Evolutionary conservation across 768 basidiomycete genomes (phyloP).

Genomic region (Pleurotus pulmonarius): DNA sequence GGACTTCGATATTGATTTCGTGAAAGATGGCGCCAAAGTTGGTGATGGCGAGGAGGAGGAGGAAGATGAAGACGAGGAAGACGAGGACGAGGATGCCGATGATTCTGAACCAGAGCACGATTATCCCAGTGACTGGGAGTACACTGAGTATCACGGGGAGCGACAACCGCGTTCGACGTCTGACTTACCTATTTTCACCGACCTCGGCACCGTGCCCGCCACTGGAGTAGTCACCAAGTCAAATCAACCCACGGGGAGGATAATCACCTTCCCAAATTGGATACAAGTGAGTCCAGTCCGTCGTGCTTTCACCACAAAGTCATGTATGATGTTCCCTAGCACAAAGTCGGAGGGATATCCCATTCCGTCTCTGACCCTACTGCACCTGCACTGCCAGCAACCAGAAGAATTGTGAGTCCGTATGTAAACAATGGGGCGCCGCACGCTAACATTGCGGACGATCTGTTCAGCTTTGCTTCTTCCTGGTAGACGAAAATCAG

Average conservation of each 20-base stretch:
- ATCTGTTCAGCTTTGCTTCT: background rate
- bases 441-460: background rate
- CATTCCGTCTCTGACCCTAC: background rate
- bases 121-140: background rate
- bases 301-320: background rate
- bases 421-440: too few species aligned
- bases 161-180: background rate
- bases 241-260: background rate
- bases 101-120: background rate
- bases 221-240: background rate
- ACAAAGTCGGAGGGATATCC: background rate
- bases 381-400: background rate
- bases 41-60: background rate
- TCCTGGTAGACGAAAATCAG: background rate
- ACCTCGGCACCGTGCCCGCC: background rate
- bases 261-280: slow-evolving; percentile 9
- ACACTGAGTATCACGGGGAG: background rate
- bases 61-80: background rate
- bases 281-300: background rate
- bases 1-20: background rate
- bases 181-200: background rate
- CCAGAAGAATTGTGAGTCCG: background rate
- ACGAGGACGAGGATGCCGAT: background rate
- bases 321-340: background rate
- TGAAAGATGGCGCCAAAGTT: background rate